Conservation (phyloP, 768 basidiomycete genomes). For the Daedaleopsis nitida region DNA sequence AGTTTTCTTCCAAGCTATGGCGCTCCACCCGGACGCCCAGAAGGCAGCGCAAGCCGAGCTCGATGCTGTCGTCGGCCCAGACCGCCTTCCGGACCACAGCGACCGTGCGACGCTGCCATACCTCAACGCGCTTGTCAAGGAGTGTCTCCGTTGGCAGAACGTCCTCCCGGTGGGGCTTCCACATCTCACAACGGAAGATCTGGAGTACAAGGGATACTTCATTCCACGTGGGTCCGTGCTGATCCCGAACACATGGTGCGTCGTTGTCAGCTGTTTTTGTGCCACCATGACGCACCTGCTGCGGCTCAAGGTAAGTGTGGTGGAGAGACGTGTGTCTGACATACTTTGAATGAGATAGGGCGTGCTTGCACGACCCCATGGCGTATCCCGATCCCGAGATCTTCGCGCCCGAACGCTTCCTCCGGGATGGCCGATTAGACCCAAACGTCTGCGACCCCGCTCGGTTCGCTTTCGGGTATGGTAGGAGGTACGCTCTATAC, state of each 20-base stretch:
- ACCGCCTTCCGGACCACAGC: constrained; percentile 14
- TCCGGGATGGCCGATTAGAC: constrained; percentile 8
- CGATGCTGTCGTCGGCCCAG: constrained; percentile 14
- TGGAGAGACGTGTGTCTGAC: neutral
- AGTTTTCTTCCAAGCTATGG: constrained; percentile 15
- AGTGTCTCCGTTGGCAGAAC: constrained; percentile 14
- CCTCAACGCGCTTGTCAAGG: constrained; percentile 19
- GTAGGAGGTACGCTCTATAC: constrained; percentile 5
- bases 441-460: constrained; percentile 2
- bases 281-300: too few species aligned
- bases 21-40: constrained; percentile 17
- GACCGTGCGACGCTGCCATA: constrained; percentile 17
- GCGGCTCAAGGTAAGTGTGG: too few species aligned
- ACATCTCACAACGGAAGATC: constrained; percentile 40
- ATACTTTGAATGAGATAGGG: neutral
- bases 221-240: constrained; percentile 34
- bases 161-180: constrained; percentile 14
- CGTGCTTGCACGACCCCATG: constrained; percentile 9
- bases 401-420: constrained; percentile 17
- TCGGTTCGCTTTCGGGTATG: constrained; percentile 10
- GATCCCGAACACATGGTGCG: constrained; percentile 18
- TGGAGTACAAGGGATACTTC: constrained; percentile 40
- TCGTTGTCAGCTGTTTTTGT: neutral
- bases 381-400: constrained; percentile 8
- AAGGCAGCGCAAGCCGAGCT: constrained; percentile 19